Conservation (phyloP, 495 filamentous ascomycete species). For the Penicillium antarcticum region DNA sequence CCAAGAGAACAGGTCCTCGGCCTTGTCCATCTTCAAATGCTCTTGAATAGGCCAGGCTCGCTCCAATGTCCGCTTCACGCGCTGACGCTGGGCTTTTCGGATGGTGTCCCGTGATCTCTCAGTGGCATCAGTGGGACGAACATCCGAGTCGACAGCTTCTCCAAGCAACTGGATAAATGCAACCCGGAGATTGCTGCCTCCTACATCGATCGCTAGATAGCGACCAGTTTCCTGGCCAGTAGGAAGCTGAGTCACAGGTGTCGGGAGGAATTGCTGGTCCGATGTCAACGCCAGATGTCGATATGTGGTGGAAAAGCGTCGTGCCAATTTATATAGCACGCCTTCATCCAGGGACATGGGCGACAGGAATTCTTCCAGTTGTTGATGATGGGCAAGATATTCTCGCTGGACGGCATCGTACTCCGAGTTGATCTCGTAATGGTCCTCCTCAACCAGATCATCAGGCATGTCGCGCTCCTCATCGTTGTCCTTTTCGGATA, state of each 20-base stretch:
- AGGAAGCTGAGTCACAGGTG: conserved; percentile 72
- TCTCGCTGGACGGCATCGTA: conserved; percentile 30
- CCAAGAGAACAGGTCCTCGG: conserved; percentile 74
- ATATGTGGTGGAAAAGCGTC: conserved; percentile 59
- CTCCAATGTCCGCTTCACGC: conserved; percentile 60
- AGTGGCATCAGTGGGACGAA: conserved; percentile 29
- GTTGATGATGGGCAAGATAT: conserved; percentile 29
- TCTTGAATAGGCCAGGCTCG: conserved; percentile 77
- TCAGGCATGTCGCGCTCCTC: conserved; percentile 39
- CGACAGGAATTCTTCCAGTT: conserved; percentile 37
- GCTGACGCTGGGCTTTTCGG: conserved; percentile 44
- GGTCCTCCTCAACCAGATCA: conserved; percentile 39
- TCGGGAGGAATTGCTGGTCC: conserved; percentile 70
- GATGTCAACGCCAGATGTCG: conserved; percentile 61
- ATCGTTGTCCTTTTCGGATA: conserved; percentile 30
- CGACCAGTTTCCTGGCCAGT: conserved; percentile 61
- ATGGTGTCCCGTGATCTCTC: conserved; percentile 40
- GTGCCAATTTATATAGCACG: conserved; percentile 57
- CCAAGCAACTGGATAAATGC: conserved; percentile 71
- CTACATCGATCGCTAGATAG: conserved; percentile 76
- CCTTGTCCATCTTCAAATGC: conserved; percentile 71
- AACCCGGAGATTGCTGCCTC: conserved; percentile 76
- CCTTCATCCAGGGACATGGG: conserved; percentile 40
- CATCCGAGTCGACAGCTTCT: conserved; percentile 35
- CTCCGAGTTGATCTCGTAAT: conserved; percentile 32